A percentile compares a stretch with the other conserved stretches of the same genome.
These are phyloP conservation scores for Anisodus tanguticus DNA, from an alignment of 257 asterid genomes.

Conservation along the genomic window DNA sequence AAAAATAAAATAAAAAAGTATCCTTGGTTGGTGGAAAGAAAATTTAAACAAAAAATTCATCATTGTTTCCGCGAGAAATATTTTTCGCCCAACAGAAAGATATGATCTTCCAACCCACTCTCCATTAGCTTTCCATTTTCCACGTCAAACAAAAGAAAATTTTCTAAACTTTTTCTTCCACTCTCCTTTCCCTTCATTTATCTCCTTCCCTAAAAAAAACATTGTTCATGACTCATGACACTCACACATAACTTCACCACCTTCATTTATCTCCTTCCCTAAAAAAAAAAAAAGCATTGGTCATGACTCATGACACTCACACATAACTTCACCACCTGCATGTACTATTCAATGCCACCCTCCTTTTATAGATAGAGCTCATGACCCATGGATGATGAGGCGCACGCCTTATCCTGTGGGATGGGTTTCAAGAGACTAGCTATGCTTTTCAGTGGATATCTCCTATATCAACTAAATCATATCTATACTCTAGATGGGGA, in stretches of 20 bases:
- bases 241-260: background rate
- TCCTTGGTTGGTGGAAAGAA: background rate
- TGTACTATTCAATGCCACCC: slow-evolving; percentile 5
- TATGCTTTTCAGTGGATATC: background rate
- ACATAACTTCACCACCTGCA: background rate
- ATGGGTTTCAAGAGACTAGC: slow-evolving; percentile 5
- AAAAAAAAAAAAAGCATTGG: background rate
- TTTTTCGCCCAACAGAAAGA: background rate
- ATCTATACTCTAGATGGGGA: background rate
- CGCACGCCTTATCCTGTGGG: background rate
- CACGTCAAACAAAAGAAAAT: background rate
- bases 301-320: background rate
- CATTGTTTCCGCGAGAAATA: background rate
- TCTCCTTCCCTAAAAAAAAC: background rate
- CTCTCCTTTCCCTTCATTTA: slow-evolving; percentile 19
- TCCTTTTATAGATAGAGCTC: slow-evolving; percentile 13
- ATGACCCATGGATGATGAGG: slow-evolving; percentile 2
- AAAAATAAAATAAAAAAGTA: background rate
- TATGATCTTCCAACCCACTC: slow-evolving; percentile 9
- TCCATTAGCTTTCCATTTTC: background rate
- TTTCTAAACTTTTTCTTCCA: background rate
- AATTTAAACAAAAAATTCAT: background rate
- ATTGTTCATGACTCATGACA: background rate
- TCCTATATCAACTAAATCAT: background rate
- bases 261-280: background rate